Evolutionary conservation across 805 yeast genomes (phyloP).

Genomic region (Candida coquimbonensis): DNA sequence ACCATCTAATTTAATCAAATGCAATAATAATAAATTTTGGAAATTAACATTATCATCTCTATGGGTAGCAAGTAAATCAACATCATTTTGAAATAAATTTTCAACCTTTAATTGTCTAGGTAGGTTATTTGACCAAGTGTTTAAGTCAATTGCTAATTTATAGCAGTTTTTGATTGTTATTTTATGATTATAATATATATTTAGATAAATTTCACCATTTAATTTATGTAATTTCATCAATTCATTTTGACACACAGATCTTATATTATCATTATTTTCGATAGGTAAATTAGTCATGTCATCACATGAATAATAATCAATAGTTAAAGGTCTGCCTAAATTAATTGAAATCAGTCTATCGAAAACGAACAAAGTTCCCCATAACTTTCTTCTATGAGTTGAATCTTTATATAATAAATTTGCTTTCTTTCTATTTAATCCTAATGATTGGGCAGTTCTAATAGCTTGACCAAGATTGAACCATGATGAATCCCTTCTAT

Average conservation of each 20-base stretch:
- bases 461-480: conserved; percentile 31
- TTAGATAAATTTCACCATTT: conserved; percentile 24
- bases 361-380: conserved; percentile 23
- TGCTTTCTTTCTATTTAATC: conserved; percentile 27
- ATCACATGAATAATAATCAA: conserved; percentile 28
- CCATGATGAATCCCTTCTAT: conserved; percentile 33
- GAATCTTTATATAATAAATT: conserved; percentile 23
- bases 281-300: conserved; percentile 17
- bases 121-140: conserved; percentile 7
- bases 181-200: conserved; percentile 23
- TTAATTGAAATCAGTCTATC: conserved; percentile 25
- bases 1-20: conserved; percentile 27
- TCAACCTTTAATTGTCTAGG: conserved; percentile 4
- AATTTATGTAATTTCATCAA: conserved; percentile 21
- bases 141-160: conserved; percentile 26
- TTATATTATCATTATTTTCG: conserved; percentile 6
- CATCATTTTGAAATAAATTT: background rate
- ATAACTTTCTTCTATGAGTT: conserved; percentile 23
- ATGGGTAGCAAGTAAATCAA: too few species aligned
- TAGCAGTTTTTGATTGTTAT: conserved; percentile 23
- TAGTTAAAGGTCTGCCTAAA: conserved; percentile 28
- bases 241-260: conserved; percentile 21
- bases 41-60: background rate
- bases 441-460: conserved; percentile 32
- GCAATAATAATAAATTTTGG: conserved; percentile 21